Conservation (phyloP, 352 stramenopile genomes). For the Globisporangium carolinianum region DNA sequence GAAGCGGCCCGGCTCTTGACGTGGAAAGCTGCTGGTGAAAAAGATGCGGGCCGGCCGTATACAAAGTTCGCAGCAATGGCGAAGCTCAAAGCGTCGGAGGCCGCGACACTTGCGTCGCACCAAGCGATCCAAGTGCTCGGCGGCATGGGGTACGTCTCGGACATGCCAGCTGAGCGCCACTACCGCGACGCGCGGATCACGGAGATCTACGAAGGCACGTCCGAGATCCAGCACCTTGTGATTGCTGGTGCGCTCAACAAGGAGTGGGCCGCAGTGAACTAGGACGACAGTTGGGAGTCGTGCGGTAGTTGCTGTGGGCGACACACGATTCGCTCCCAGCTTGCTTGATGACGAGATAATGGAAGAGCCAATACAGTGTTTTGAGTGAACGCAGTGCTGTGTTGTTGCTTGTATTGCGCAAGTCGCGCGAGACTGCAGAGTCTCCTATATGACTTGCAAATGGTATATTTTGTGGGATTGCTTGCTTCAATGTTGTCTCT, state of each 20-base stretch:
- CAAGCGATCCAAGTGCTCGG: constrained; percentile 96
- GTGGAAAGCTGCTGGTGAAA: constrained; percentile 90
- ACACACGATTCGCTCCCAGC: neutral
- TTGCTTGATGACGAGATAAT: neutral
- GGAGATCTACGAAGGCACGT: constrained; percentile 97
- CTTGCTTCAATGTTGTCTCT: too few relatives aligned
- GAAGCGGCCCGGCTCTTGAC: constrained; percentile 92
- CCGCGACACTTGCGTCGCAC: constrained; percentile 94
- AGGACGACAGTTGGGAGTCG: neutral
- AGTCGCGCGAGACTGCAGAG: neutral
- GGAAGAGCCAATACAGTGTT: too few relatives aligned
- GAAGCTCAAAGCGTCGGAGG: constrained; percentile 94
- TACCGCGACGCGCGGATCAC: constrained; percentile 97
- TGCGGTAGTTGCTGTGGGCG: neutral
- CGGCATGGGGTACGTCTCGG: constrained; percentile 93
- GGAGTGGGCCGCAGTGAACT: constrained; percentile 83
- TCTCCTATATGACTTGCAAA: neutral
- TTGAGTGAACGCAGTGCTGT: neutral
- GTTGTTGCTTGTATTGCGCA: neutral
- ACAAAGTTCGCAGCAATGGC: constrained; percentile 95
- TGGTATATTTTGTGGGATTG: neutral
- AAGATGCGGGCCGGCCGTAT: constrained; percentile 87
- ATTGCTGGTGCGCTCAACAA: constrained; percentile 95
- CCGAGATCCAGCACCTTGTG: constrained; percentile 96
- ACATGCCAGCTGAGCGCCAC: constrained; percentile 96